phyloP scores from a whole-genome alignment of 257 asterid species.

The Solanum ahanhuiri region DNA sequence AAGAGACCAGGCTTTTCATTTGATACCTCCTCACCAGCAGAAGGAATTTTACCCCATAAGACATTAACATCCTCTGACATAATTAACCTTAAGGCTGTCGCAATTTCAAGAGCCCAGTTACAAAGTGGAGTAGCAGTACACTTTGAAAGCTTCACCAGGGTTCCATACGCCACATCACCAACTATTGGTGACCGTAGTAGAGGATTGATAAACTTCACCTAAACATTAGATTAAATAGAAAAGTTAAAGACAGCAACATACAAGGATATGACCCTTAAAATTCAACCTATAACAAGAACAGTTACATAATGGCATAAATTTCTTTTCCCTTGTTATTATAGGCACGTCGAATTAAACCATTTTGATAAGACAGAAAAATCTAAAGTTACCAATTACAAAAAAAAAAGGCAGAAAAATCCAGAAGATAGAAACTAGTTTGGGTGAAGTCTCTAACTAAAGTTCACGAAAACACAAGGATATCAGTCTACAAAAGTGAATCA shows the following conservation, averaged over 20 bases:
- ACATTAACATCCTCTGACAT: conserved; percentile 47
- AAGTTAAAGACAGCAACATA: not conserved
- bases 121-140: conserved; percentile 79
- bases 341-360: not conserved
- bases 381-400: not conserved
- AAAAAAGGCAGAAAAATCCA: not conserved
- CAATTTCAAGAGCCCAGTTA: conserved; percentile 95
- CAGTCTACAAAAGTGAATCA: not conserved
- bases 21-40: conserved; percentile 46
- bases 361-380: not conserved
- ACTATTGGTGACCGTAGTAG: conserved; percentile 70
- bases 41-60: conserved; percentile 61
- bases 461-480: not conserved
- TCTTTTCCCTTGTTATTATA: not conserved
- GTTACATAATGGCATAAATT: not conserved
- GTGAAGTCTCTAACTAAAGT: not conserved
- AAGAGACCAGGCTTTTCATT: conserved; percentile 63
- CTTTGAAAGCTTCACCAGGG: conserved; percentile 77
- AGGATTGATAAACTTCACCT: conserved; percentile 76
- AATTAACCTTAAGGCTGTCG: conserved; percentile 77
- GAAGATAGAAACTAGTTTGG: not conserved
- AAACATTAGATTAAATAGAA: not conserved
- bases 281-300: not conserved
- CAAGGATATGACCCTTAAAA: not conserved
- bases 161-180: conserved; percentile 82